phyloP scores from a whole-genome alignment of 352 stramenopile species.

The Globisporangium takayamanum region DNA sequence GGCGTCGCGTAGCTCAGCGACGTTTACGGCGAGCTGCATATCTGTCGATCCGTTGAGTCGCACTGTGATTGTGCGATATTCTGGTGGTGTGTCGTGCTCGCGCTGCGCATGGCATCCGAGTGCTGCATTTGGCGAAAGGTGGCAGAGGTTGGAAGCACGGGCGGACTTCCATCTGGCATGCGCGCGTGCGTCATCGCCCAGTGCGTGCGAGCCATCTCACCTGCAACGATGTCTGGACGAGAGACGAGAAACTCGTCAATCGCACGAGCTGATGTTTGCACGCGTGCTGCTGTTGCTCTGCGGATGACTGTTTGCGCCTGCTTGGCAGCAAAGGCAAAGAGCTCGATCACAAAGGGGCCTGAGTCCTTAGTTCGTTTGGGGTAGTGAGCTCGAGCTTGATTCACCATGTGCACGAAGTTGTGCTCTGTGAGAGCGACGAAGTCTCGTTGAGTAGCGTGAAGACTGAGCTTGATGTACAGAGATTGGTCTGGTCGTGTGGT shows the following conservation, averaged over 20 bases:
- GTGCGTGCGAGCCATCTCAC: constrained; percentile 11
- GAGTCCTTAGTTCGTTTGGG: too few species aligned
- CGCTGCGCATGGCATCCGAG: not conserved
- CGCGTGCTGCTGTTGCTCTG: not conserved
- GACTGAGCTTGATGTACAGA: too few species aligned
- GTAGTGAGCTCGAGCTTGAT: too few species aligned
- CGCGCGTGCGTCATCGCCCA: constrained; percentile 10
- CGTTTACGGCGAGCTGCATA: not conserved
- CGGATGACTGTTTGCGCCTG: not conserved
- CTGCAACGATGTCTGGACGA: constrained; percentile 4
- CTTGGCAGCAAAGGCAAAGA: too few species aligned
- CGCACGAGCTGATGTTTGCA: not conserved
- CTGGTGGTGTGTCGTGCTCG: not conserved
- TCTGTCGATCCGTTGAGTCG: not conserved
- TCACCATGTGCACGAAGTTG: too few species aligned
- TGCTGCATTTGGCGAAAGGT: not conserved
- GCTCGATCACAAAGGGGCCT: too few species aligned
- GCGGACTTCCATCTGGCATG: constrained; percentile 2
- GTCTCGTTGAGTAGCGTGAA: too few species aligned
- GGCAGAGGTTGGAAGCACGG: not conserved
- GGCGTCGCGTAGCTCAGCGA: not conserved
- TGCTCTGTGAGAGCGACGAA: too few species aligned
- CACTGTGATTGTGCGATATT: not conserved
- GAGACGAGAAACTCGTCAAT: not conserved
- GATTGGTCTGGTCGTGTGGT: too few species aligned